Evolutionary conservation across 78 protist genomes (phyloP).

Genomic region (Dictyostelium intermedium): DNA sequence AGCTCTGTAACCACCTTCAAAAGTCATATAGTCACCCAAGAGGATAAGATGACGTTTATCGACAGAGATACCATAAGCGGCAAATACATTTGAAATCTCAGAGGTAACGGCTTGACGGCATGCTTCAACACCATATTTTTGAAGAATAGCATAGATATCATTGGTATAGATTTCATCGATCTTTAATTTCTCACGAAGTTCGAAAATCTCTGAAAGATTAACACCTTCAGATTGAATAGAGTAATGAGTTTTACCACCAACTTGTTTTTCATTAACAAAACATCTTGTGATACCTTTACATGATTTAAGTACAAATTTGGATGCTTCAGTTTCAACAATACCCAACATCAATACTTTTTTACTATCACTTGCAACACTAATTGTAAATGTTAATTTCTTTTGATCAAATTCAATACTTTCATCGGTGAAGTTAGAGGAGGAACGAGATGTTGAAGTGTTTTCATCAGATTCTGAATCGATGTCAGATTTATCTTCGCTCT

Average conservation of each 20-base stretch:
- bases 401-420: neutral
- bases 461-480: neutral
- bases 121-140: constrained; percentile 93
- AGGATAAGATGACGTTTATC: constrained; percentile 95
- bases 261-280: constrained; percentile 65
- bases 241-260: constrained; percentile 51
- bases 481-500: neutral
- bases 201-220: constrained; percentile 80
- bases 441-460: neutral
- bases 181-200: constrained; percentile 31
- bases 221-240: constrained; percentile 87
- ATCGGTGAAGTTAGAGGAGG: neutral
- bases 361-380: constrained; percentile 35
- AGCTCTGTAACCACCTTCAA: constrained; percentile 81
- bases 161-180: constrained; percentile 80
- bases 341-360: constrained; percentile 67
- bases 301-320: constrained; percentile 28
- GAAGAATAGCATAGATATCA: constrained; percentile 70
- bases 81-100: constrained; percentile 94
- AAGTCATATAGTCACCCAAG: constrained; percentile 97
- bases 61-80: constrained; percentile 97
- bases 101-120: constrained; percentile 87
- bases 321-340: constrained; percentile 36
- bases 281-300: constrained; percentile 65
- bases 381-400: neutral